Base-by-base conservation (phyloP, 2,329 filamentous ascomycete genomes). In the Xylaria sp. region DNA sequence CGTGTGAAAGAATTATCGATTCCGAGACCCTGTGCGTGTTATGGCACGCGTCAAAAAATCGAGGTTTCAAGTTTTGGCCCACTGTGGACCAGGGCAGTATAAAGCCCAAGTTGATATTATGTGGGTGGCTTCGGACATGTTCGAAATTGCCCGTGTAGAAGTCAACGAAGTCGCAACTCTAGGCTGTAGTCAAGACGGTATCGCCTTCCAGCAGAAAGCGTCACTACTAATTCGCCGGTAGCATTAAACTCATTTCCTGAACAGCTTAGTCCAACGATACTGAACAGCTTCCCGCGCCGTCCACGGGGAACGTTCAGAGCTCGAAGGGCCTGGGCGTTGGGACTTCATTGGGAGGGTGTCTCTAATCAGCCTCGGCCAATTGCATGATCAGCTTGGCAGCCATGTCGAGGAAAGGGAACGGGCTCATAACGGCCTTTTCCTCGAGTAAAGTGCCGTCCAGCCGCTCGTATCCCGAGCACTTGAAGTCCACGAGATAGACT, bases 401-500 rank as follows among this genome's bases (percentile, higher is more conserved):
- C 73, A 97, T 89, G 74, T 97, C 93, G 67, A 97, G 80, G 76
- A 97, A 97, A 3, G 94, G 93, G 72, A 96, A 97, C 22, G 94
- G 92, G 70, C 90, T 95, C 41, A 91, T 93, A 59, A 96, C 91
- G 67, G 96, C 90, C 81, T 97, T 97, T 75, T 97, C 92, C 66
- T 94, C 91, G 46, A 92, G 77, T 46, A 88, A 77, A 61, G 88
- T 85, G 44, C 93, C 88, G 50, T 94, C 79, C 11, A 78, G 68
- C 43, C 82, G 91, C 76, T 99, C 94, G 74, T 99, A 99, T 18
- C 94, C 94, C 13, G 94, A 92, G 71, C 93, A 97, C 71, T 97
- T 97, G 80, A 99, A 99, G 72, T 99, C 94, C 44, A 99, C 94
- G 59, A 99, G 87, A 72, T 93, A 97, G 62, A 94, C 93, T 50